Evolutionary conservation across 1,284 basidiomycete species (phyloP), one percentile per base, ranked within the genome.

Genomic region (Pseudozyma flocculosa): DNA sequence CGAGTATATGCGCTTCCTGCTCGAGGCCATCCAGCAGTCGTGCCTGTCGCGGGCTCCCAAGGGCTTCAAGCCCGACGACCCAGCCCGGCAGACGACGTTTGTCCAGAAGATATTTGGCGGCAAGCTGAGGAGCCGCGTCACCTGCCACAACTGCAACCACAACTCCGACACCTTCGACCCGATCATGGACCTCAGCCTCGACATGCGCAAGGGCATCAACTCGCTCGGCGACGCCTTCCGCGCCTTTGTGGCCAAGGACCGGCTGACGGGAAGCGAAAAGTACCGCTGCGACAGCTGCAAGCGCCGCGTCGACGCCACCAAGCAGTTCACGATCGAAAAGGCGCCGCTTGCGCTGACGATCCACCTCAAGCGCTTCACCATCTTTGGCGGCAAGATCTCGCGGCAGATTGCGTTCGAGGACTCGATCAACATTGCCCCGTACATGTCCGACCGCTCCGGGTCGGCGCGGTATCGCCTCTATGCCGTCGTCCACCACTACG

Each of bases 281-380:
- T 99, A 99, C 80, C 90, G 92, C 77, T 99, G 95, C 80, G 94
- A 98, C 78, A 91, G 90, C 75, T 95, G 93, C 82, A 92, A 92
- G 79, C 88, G 86, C 73, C 83, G 85, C 43, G 92, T 94, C 43
- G 84, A 86, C 52, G 92, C 92, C 4, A 86, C 89, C 68, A 96
- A 96, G 79, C 84, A 84, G 30, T 92, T 95, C 77, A 89, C 88
- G 15, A 82, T 99, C 48, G 86, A 94, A 50, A 84, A 90, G 52
- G 89, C 92, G 1, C 95, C 95, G 0, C 80, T 85, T 19, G 87
- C 93, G n/a, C 83, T 99, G 32, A 96, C 93, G 0, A 83, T 99
- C n/a, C 95, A 98, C 74, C 82, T 99, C 38, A 98, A 98, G 80
- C 86, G 95, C 18, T 99, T 99, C 79, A 88, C 89, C 11, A 88